Percentiles rank a stretch among this genome's conserved stretches.
Conservation (phyloP, 2,329 filamentous ascomycete genomes). For the Microdochium paspali region DNA sequence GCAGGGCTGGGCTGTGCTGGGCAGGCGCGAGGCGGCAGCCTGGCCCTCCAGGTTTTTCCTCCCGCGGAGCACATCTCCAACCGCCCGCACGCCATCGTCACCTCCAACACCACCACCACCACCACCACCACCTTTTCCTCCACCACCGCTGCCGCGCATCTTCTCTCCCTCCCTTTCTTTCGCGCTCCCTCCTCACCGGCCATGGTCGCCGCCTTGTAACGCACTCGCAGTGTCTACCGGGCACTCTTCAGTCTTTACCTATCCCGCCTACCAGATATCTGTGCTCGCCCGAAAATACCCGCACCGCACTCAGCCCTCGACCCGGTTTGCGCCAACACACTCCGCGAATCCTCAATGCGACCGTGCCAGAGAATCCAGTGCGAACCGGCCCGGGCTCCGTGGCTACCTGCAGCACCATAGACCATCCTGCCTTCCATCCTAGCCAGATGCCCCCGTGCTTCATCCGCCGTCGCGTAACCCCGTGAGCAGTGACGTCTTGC, state of each 20-base stretch:
- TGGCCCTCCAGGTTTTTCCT: background rate
- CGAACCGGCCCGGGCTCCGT: constrained; percentile 23
- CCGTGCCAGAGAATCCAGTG: constrained; percentile 16
- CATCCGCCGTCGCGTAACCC: constrained; percentile 25
- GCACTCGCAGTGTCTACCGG: too few relatives aligned
- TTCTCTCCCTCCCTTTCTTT: too few relatives aligned
- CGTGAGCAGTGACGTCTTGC: constrained; percentile 12
- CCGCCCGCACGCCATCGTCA: background rate
- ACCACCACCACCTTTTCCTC: background rate
- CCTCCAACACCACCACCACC: background rate
- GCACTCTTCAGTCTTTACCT: background rate
- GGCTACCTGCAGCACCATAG: constrained; percentile 25
- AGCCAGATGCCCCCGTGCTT: constrained; percentile 24
- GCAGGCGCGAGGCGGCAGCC: too few relatives aligned
- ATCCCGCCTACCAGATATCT: too few relatives aligned
- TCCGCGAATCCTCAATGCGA: background rate
- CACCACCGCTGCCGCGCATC: too few relatives aligned
- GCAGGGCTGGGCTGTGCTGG: too few relatives aligned
- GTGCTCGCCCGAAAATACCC: too few relatives aligned
- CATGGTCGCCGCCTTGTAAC: too few relatives aligned
- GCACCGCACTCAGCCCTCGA: constrained; percentile 2
- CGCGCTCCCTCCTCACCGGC: too few relatives aligned
- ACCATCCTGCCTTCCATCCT: constrained; percentile 24
- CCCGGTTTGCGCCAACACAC: background rate
- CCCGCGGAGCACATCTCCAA: background rate